A percentile compares a stretch with the other conserved stretches of the same genome.
Conservation (phyloP, 169 alveolate species). For the Plasmodium vivax region DNA sequence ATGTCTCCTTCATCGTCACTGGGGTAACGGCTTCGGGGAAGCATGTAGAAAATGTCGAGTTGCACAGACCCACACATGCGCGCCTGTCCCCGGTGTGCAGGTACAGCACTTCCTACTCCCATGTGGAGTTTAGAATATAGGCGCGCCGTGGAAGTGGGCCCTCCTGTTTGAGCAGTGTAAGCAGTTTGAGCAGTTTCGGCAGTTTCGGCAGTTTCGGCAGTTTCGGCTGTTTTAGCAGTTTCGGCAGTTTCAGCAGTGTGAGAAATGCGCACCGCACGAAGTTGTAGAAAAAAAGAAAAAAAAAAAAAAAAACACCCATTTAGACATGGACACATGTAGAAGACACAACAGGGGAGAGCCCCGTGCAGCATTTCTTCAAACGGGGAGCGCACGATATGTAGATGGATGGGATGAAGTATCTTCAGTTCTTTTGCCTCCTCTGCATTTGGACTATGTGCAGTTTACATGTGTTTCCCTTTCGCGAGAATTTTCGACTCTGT, state of each 20-base stretch:
- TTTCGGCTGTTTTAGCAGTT: too few species aligned
- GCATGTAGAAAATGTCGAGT: slow-evolving; percentile 34
- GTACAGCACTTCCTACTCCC: slow-evolving; percentile 12
- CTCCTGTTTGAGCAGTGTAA: not conserved
- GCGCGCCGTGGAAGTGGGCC: not conserved
- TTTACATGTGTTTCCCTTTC: slow-evolving; percentile 21
- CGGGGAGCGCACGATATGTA: not conserved
- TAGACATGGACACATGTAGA: not conserved
- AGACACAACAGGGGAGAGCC: not conserved
- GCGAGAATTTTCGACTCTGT: slow-evolving; percentile 56
- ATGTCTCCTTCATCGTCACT: slow-evolving; percentile 34
- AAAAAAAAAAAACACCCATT: not conserved
- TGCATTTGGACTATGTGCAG: not conserved
- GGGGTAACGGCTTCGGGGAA: slow-evolving; percentile 43
- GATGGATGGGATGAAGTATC: not conserved
- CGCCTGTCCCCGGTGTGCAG: slow-evolving; percentile 25
- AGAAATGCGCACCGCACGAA: not conserved
- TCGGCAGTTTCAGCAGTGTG: too few species aligned
- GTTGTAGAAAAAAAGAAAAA: not conserved
- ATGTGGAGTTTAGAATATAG: slow-evolving; percentile 43
- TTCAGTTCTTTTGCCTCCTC: not conserved
- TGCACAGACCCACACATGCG: not conserved
- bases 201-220: too few species aligned
- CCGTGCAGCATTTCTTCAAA: not conserved
- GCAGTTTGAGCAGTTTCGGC: too few species aligned